Evolutionary conservation across 2,329 filamentous ascomycete genomes (phyloP).

Genomic region (Fusarium sp.): DNA sequence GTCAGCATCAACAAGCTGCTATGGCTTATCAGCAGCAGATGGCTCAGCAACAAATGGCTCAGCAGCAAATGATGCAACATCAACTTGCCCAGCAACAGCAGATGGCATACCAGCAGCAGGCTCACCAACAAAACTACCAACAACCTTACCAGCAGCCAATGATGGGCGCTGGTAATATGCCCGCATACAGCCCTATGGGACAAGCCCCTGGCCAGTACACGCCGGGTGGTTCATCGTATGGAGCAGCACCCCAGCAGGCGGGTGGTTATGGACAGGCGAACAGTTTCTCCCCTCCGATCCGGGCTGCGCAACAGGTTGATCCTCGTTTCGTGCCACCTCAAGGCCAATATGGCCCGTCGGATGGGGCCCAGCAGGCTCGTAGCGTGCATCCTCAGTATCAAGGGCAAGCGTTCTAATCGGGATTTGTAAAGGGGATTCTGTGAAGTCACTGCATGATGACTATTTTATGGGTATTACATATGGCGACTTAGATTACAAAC

Average conservation of each 20-base stretch:
- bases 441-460: not conserved
- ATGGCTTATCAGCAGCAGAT: constrained; percentile 57
- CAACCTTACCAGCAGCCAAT: constrained; percentile 41
- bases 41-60: constrained; percentile 56
- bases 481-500: constrained; percentile 26
- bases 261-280: constrained; percentile 34
- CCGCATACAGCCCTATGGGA: constrained; percentile 43
- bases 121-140: constrained; percentile 44
- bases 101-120: constrained; percentile 61
- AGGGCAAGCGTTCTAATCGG: constrained; percentile 51
- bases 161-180: constrained; percentile 43
- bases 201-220: constrained; percentile 38
- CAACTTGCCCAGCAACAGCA: constrained; percentile 48
- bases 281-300: constrained; percentile 51
- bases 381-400: constrained; percentile 50
- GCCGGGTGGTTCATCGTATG: constrained; percentile 37
- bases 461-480: constrained; percentile 22
- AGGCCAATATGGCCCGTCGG: constrained; percentile 46
- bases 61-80: constrained; percentile 42
- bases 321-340: constrained; percentile 47
- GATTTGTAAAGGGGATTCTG: not conserved
- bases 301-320: constrained; percentile 45
- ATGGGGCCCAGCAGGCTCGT: constrained; percentile 34
- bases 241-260: constrained; percentile 39
- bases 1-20: constrained; percentile 34